A percentile compares a stretch with the other conserved stretches of the same genome.
Conservation (phyloP, 1,284 basidiomycete genomes). For the Ganoderma resinaceum region DNA sequence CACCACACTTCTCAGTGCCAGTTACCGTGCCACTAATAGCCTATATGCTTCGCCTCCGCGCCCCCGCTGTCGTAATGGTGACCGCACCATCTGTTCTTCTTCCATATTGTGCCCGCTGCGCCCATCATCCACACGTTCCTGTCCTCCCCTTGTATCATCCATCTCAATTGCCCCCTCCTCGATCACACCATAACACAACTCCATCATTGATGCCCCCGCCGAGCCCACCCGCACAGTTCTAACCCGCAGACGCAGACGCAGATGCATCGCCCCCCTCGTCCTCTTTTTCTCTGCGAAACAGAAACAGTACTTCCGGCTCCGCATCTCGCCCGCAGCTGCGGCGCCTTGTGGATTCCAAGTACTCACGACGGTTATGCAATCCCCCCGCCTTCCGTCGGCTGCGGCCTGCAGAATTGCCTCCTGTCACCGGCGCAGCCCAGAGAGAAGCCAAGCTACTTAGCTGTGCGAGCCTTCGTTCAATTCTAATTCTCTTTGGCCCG, state of each 20-base stretch:
- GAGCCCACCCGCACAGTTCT: slow-evolving; percentile 3
- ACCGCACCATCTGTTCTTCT: slow-evolving; percentile 1
- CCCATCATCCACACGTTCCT: slow-evolving; percentile 9
- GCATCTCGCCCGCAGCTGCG: slow-evolving; percentile 14
- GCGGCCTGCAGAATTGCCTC: background rate
- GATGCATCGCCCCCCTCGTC: slow-evolving; percentile 8
- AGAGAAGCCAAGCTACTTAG: slow-evolving; percentile 11
- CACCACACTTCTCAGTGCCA: slow-evolving; percentile 9
- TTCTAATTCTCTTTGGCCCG: background rate
- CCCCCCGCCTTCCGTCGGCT: slow-evolving; percentile 15
- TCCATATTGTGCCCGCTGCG: slow-evolving; percentile 5
- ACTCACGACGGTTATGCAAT: slow-evolving; percentile 10
- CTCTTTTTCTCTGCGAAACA: background rate
- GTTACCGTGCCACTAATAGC: slow-evolving; percentile 8
- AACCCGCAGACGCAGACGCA: background rate
- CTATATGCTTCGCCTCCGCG: slow-evolving; percentile 1
- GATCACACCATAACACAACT: slow-evolving; percentile 15
- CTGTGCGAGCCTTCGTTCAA: background rate
- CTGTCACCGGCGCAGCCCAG: background rate
- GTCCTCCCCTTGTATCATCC: background rate
- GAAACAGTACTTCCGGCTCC: slow-evolving; percentile 11
- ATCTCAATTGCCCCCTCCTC: slow-evolving; percentile 3
- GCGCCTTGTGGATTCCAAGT: slow-evolving; percentile 1
- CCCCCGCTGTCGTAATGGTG: slow-evolving; percentile 11
- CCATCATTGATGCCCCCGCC: slow-evolving; percentile 18